Conservation (phyloP, 1,284 basidiomycete species). For the Kalmanozyma brasiliensis region DNA sequence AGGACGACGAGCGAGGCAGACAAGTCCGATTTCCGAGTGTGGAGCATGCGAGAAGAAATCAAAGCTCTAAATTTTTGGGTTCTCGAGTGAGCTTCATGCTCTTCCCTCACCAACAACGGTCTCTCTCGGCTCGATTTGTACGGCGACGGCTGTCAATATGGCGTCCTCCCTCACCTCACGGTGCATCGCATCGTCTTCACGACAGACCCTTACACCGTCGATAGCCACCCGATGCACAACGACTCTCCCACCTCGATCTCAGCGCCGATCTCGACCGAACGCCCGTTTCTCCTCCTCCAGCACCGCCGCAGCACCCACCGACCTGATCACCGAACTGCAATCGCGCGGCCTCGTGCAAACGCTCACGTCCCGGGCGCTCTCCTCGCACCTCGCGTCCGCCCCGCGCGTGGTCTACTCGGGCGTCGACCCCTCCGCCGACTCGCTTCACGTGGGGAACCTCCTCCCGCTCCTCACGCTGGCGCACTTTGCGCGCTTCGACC, state of each 20-base stretch:
- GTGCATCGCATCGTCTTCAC: too few species aligned
- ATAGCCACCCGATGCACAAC: too few species aligned
- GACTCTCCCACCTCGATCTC: not conserved
- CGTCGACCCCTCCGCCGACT: slow-evolving; percentile 88
- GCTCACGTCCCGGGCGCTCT: slow-evolving; percentile 47
- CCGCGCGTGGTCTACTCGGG: slow-evolving; percentile 80
- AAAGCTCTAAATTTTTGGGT: too few species aligned
- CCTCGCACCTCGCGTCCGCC: slow-evolving; percentile 14
- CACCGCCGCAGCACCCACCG: not conserved
- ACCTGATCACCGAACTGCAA: slow-evolving; percentile 40
- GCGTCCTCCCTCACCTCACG: too few species aligned
- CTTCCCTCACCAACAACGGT: not conserved
- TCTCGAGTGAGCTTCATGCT: not conserved
- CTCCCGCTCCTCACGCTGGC: slow-evolving; percentile 85
- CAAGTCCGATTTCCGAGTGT: slow-evolving; percentile 13
- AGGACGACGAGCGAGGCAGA: not conserved
- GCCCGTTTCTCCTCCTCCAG: not conserved
- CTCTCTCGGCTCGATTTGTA: too few species aligned
- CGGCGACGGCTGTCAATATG: too few species aligned
- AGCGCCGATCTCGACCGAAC: too few species aligned
- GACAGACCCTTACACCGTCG: too few species aligned
- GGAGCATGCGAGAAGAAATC: slow-evolving; percentile 4
- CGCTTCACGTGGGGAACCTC: slow-evolving; percentile 92
- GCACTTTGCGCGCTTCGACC: slow-evolving; percentile 86
- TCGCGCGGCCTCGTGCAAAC: slow-evolving; percentile 44